Percentiles rank a stretch among this genome's conserved stretches.
Conservation (phyloP, 257 asterid species). For the Nicotiana tabacum region DNA sequence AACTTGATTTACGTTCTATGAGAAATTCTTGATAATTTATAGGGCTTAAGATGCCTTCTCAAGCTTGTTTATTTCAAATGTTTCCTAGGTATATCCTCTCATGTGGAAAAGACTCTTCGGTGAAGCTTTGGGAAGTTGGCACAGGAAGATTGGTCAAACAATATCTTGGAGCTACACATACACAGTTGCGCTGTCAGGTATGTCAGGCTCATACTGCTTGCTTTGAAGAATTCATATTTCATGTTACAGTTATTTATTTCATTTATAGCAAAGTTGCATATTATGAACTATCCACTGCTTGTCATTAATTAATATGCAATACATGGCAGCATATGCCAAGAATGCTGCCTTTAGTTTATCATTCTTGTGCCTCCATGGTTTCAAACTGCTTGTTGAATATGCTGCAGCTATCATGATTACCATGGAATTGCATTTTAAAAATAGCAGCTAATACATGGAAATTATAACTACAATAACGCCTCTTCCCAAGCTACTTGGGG, state of each 20-base stretch:
- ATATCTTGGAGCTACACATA: slow-evolving; percentile 56
- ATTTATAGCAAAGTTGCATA: neutral
- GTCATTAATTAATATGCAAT: neutral
- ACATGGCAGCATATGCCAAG: neutral
- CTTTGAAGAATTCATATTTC: slow-evolving; percentile 9
- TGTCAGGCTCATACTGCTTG: slow-evolving; percentile 6
- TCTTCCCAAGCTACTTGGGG: neutral
- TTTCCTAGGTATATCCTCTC: slow-evolving; percentile 64
- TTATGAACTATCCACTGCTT: neutral
- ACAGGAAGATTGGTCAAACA: slow-evolving; percentile 66
- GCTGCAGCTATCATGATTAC: neutral
- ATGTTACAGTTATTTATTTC: neutral
- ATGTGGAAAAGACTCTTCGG: slow-evolving; percentile 70
- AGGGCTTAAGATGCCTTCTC: neutral
- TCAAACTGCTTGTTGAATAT: neutral
- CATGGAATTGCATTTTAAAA: neutral
- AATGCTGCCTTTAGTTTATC: neutral
- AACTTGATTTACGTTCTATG: neutral
- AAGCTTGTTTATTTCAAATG: slow-evolving; percentile 2
- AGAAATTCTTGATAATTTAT: neutral
- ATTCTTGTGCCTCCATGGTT: neutral
- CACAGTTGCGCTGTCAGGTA: slow-evolving; percentile 73
- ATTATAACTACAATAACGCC: neutral
- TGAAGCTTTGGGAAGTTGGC: slow-evolving; percentile 83
- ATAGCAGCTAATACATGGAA: neutral